Conservation (phyloP, 2,329 filamentous ascomycete genomes). For the Aspergillus phoenicis region DNA sequence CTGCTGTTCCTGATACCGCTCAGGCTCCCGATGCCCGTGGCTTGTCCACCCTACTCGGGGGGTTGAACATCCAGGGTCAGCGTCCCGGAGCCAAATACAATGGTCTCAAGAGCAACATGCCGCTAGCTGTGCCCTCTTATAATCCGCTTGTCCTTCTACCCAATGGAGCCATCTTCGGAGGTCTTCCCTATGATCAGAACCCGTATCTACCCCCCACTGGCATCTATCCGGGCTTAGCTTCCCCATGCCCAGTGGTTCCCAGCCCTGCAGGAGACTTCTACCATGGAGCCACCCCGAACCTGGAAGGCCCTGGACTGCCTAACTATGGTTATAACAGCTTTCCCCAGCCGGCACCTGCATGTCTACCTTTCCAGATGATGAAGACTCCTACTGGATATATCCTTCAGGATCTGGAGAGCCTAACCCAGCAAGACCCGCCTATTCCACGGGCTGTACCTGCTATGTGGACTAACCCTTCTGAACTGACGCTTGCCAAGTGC, state of each 20-base stretch:
- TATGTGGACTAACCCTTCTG: constrained; percentile 76
- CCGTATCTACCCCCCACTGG: constrained; percentile 39
- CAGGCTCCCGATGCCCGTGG: constrained; percentile 7
- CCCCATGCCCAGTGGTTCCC: constrained; percentile 35
- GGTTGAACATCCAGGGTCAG: constrained; percentile 33
- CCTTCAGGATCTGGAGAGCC: constrained; percentile 60
- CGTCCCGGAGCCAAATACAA: constrained; percentile 31
- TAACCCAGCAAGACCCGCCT: constrained; percentile 74
- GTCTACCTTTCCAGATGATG: constrained; percentile 49
- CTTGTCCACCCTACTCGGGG: constrained; percentile 29
- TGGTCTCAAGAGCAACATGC: constrained; percentile 29
- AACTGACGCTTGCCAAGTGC: constrained; percentile 90
- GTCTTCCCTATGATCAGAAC: constrained; percentile 31
- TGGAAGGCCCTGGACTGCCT: constrained; percentile 60
- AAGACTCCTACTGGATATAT: constrained; percentile 49
- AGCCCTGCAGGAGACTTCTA: constrained; percentile 57
- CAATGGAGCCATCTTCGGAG: constrained; percentile 36
- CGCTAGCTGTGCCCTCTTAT: constrained; percentile 29
- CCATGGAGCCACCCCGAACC: constrained; percentile 53
- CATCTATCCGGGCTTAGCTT: constrained; percentile 41
- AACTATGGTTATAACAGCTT: constrained; percentile 62
- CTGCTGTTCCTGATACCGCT: constrained; percentile 3
- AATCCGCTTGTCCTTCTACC: constrained; percentile 36
- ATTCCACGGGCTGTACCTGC: constrained; percentile 90
- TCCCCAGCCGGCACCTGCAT: constrained; percentile 54